Base-by-base conservation (phyloP, 2,329 filamentous ascomycete genomes). In the Talaromyces piceae region DNA sequence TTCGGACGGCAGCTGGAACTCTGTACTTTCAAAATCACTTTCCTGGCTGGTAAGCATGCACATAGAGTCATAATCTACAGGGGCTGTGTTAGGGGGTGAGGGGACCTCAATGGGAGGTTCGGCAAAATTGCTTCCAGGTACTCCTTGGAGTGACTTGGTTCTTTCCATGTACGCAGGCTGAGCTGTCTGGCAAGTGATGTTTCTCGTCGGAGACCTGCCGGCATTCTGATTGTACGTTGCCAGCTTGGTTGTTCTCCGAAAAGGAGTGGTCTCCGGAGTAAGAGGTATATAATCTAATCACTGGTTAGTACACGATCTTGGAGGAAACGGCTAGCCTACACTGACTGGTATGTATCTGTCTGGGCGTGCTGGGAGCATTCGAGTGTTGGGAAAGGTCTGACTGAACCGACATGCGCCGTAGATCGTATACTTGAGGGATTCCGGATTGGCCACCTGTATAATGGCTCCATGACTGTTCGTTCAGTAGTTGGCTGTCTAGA, bases 211-310 rank as follows among this genome's bases (percentile, higher is more conserved):
- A 20, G 70, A 72, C 22, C 65, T 58, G 45, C 71, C 65, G 30
- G 65, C 57, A 51, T 69, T 71, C 56, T 65, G 64, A 55, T 64
- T 64, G 49, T 70, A 67, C 41, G 66, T 65, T 51, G 63, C 59
- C 54, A 66, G 59, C 53, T 67, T 65, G 54, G 65, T 63, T 48
- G 67, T 64, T 58, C 65, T 63, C 59, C 67, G 70, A 60, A 71
- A 67, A 12, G 84, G 83, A 18, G 82, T 86, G 48, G 82, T 80
- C 60, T 78, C 79, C 49, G 86, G 84, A 25, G 85, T 88, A 43
- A 83, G 78, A 52, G 84, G 84, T 57, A 81, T 80, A 59, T 81
- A 84, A 57, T 73, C 83, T 83, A 53, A 39, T 9, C 2, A 23
- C 8, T 16, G 12, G 26, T 53, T 43, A 53, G 41, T 18, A 22